Percentiles rank a stretch among this genome's conserved stretches.
Conservation (phyloP, 2,329 filamentous ascomycete species). For the Nemania bipapillata region DNA sequence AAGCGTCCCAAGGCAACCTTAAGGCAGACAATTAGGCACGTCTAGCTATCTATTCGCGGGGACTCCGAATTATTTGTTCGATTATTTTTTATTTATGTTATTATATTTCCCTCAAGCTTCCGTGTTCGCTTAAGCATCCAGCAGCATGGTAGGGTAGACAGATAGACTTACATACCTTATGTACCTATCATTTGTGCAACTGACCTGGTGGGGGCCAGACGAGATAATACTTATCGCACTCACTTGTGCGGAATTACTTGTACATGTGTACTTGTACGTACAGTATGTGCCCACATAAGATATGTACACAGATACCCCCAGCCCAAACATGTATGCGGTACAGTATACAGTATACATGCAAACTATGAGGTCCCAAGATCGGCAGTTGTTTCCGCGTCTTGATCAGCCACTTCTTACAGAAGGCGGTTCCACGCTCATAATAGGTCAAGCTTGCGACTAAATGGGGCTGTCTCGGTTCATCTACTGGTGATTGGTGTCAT, state of each 20-base stretch:
- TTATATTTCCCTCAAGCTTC: neutral
- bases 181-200: no score
- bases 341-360: neutral
- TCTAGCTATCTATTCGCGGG: conserved; percentile 5
- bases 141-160: neutral
- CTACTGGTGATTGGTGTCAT: neutral
- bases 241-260: no score
- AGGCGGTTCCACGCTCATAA: neutral
- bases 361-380: neutral
- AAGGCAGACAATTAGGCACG: conserved; percentile 27
- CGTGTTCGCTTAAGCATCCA: neutral
- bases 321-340: neutral
- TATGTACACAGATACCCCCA: no score
- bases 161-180: neutral
- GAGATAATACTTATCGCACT: no score
- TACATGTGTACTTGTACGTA: no score
- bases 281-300: no score
- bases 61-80: neutral
- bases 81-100: no score
- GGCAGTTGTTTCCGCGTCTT: conserved; percentile 20
- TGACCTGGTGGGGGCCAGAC: no score
- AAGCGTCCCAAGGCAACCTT: conserved; percentile 16
- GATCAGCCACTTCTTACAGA: conserved; percentile 10
- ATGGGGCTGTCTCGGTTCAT: neutral
- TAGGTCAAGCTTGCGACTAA: neutral